phyloP scores from a whole-genome alignment of 345 rosid species.

The Abelmoschus esculentus region DNA sequence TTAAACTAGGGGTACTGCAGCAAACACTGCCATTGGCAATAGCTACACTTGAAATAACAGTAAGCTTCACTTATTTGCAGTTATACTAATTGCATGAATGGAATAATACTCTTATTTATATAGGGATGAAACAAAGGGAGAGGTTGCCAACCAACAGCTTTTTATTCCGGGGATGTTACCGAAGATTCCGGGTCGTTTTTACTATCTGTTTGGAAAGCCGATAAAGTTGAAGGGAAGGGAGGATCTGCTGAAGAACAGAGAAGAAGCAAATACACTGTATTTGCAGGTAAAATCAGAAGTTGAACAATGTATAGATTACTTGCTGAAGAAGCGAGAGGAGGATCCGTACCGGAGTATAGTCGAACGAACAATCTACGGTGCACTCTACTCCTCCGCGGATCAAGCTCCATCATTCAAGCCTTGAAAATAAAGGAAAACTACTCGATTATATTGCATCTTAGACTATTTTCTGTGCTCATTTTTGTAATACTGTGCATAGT shows the following conservation, averaged over 20 bases:
- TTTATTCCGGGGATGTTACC: conserved; percentile 54
- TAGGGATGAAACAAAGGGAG: conserved; percentile 56
- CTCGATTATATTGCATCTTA: not conserved
- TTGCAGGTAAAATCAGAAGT: conserved; percentile 60
- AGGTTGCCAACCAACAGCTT: conserved; percentile 45
- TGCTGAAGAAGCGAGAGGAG: conserved; percentile 62
- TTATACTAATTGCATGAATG: no score
- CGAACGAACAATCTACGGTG: conserved; percentile 40
- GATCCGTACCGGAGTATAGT: conserved; percentile 64
- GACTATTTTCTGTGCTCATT: not conserved
- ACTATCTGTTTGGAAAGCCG: conserved; percentile 70
- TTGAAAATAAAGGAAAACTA: not conserved
- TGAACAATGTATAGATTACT: conserved; percentile 43
- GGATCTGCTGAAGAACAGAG: conserved; percentile 45
- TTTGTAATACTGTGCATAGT: not conserved
- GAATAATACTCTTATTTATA: not conserved
- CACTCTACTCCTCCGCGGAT: conserved; percentile 25
- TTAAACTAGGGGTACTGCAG: not conserved
- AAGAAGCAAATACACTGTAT: conserved; percentile 42
- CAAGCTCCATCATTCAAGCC: conserved; percentile 58
- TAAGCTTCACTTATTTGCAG: not conserved
- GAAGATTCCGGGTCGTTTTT: conserved; percentile 59
- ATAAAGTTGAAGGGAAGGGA: conserved; percentile 48
- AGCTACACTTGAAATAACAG: not conserved
- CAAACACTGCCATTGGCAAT: not conserved